These are phyloP conservation scores for Rhizopus delemar DNA, from an alignment of 371 early-diverging fungal genomes.

Conservation along the genomic window DNA sequence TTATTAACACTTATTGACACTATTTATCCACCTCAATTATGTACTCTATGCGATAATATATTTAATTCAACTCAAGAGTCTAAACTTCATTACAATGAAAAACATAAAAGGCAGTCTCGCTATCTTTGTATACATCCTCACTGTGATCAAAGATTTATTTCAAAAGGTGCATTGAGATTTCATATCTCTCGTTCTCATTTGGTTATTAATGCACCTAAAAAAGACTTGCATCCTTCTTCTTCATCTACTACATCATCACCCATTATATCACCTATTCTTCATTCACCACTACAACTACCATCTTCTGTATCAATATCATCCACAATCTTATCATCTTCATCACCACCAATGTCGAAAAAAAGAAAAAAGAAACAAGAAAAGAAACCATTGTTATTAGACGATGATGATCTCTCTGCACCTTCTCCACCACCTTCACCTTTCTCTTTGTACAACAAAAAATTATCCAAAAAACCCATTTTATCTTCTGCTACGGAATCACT, in stretches of 20 bases:
- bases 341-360: conserved; percentile 4
- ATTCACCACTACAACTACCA: conserved; percentile 2
- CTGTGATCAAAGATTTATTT: conserved; percentile 25
- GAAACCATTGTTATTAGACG: background rate
- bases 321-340: background rate
- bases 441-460: conserved; percentile 23
- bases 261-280: background rate
- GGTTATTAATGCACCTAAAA: conserved; percentile 11
- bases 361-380: conserved; percentile 3
- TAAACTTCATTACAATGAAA: conserved; percentile 19
- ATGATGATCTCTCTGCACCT: conserved; percentile 12
- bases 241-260: conserved; percentile 6
- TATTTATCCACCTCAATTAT: conserved; percentile 35
- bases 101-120: conserved; percentile 23
- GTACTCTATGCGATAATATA: conserved; percentile 26
- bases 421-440: conserved; percentile 29
- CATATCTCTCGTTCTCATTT: conserved; percentile 33
- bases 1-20: conserved; percentile 32
- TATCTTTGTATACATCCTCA: conserved; percentile 39
- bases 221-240: conserved; percentile 5
- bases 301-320: background rate
- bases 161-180: conserved; percentile 32
- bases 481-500: conserved; percentile 30
- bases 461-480: conserved; percentile 33
- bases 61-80: conserved; percentile 22